These are phyloP conservation scores for Excoecaria cochinchinensis DNA, from an alignment of 345 rosid species.

Conservation along the genomic window DNA sequence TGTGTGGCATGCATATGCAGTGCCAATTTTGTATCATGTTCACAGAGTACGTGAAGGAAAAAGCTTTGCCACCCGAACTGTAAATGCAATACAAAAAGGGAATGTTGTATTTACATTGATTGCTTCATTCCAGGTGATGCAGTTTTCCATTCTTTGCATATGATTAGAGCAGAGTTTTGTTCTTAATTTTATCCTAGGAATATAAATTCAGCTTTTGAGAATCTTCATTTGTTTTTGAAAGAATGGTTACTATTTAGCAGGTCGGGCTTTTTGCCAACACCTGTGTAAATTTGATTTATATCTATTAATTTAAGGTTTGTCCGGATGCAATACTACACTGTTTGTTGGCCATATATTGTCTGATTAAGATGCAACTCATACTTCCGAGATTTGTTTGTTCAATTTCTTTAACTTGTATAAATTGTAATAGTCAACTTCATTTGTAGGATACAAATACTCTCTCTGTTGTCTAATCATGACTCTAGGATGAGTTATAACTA, in stretches of 20 bases:
- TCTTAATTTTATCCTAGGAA: neutral
- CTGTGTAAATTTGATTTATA: neutral
- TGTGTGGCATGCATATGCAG: slow-evolving; percentile 35
- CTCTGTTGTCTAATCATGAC: neutral
- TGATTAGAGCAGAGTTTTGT: neutral
- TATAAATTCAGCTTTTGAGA: neutral
- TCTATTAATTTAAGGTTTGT: neutral
- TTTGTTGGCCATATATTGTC: neutral
- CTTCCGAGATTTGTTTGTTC: neutral
- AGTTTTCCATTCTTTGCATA: slow-evolving; percentile 12
- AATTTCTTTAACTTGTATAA: neutral
- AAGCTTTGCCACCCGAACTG: slow-evolving; percentile 87
- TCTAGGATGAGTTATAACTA: neutral
- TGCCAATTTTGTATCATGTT: slow-evolving; percentile 78
- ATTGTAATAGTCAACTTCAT: neutral
- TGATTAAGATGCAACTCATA: neutral
- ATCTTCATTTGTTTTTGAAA: neutral
- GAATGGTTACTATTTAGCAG: neutral
- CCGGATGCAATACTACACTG: neutral
- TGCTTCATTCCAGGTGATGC: slow-evolving; percentile 86
- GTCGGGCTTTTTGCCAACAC: neutral
- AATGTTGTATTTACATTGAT: slow-evolving; percentile 69
- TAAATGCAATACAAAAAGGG: slow-evolving; percentile 92
- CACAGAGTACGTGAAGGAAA: slow-evolving; percentile 88
- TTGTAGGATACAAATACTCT: neutral